Evolutionary conservation across 108 stramenopile genomes (phyloP).

Genomic region (Schizochytrium sp.): DNA sequence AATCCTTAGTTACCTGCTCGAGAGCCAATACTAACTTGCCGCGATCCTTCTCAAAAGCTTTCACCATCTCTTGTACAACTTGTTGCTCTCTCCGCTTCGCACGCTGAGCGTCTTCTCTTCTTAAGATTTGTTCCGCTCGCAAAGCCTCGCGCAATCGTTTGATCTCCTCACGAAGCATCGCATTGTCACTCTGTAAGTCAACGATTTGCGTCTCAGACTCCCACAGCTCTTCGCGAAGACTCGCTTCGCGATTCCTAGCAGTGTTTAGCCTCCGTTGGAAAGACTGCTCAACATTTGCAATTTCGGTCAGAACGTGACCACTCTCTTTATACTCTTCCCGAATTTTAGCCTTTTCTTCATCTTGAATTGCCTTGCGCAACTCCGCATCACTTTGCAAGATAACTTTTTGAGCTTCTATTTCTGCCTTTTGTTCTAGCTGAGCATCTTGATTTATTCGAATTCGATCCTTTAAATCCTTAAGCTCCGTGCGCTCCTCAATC

Average conservation of each 20-base stretch:
- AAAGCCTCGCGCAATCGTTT: not conserved
- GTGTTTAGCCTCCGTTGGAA: constrained; percentile 34
- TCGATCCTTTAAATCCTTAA: constrained; percentile 61
- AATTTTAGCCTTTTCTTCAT: constrained; percentile 58
- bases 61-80: not conserved
- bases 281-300: constrained; percentile 4
- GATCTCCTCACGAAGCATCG: not conserved
- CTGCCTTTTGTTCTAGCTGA: constrained; percentile 73
- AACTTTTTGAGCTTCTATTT: constrained; percentile 70
- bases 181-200: not conserved
- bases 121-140: not conserved
- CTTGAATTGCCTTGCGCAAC: constrained; percentile 65
- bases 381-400: constrained; percentile 68
- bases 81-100: not conserved
- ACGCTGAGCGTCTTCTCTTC: not conserved
- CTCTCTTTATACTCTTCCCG: constrained; percentile 57
- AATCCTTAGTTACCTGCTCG: constrained; percentile 34
- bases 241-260: not conserved
- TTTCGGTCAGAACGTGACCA: constrained; percentile 7
- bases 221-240: not conserved
- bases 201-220: not conserved
- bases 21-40: not conserved
- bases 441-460: constrained; percentile 65
- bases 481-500: not conserved
- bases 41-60: not conserved